Conservation (phyloP, 2,329 filamentous ascomycete species). For the Immersiporthe knoxdaviesiana region DNA sequence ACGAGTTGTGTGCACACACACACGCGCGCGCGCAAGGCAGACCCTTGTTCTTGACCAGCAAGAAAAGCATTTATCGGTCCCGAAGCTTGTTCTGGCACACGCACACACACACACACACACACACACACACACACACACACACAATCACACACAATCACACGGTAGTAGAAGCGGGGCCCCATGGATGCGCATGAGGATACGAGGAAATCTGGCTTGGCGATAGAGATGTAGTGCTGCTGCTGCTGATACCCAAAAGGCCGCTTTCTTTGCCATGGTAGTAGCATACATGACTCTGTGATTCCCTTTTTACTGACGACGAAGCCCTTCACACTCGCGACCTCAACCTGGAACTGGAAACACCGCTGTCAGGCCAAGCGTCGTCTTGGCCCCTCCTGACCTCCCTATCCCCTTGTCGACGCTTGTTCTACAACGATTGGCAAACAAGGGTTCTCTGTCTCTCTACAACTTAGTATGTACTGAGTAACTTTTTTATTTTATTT, state of each 20-base stretch:
- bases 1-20: too few species aligned
- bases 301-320: neutral
- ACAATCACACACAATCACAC: too few species aligned
- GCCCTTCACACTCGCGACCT: neutral
- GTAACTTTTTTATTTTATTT: too few species aligned
- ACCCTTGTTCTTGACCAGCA: constrained; percentile 14
- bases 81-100: neutral
- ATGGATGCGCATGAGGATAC: too few species aligned
- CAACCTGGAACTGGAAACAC: neutral
- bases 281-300: neutral
- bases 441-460: neutral
- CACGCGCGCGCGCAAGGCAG: constrained; percentile 18
- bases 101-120: neutral
- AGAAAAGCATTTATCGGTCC: constrained; percentile 18
- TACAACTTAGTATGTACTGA: too few species aligned
- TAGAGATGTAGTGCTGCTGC: neutral
- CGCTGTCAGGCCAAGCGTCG: neutral
- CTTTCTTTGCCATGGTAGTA: neutral
- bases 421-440: constrained; percentile 13
- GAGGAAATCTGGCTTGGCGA: neutral
- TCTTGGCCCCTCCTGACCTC: too few species aligned
- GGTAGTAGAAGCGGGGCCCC: too few species aligned
- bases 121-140: neutral
- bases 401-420: neutral
- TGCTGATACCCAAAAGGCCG: neutral